Conservation (phyloP, 371 early-diverging fungal species). For the Apophysomyces sp. region DNA sequence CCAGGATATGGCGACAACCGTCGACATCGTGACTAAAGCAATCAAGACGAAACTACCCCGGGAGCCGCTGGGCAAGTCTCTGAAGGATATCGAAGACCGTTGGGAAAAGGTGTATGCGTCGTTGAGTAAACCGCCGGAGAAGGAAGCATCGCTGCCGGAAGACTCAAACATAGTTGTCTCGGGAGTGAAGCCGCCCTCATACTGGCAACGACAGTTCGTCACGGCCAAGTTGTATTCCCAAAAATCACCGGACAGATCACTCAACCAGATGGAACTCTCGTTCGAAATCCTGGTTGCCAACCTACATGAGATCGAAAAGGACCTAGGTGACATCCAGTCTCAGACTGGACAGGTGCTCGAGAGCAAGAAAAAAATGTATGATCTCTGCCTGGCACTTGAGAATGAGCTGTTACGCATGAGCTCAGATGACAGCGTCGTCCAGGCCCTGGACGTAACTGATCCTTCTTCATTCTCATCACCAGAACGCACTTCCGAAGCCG, state of each 20-base stretch:
- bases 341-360: constrained; percentile 35
- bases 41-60: not conserved
- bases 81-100: constrained; percentile 8
- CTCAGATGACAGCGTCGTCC: not conserved
- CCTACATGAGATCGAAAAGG: constrained; percentile 57
- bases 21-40: constrained; percentile 15
- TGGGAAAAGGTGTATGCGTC: constrained; percentile 20
- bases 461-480: not conserved
- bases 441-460: not conserved
- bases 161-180: not conserved
- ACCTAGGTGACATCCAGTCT: constrained; percentile 44
- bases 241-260: constrained; percentile 8
- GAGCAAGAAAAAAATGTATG: constrained; percentile 55
- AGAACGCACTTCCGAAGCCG: not conserved
- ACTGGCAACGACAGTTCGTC: constrained; percentile 16
- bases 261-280: constrained; percentile 56
- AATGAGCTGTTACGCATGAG: constrained; percentile 18
- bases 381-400: constrained; percentile 47
- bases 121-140: constrained; percentile 21
- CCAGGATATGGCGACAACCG: constrained; percentile 22
- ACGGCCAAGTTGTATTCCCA: constrained; percentile 13
- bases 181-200: not conserved
- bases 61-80: constrained; percentile 2
- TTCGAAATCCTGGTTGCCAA: constrained; percentile 60
- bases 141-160: constrained; percentile 2